Base-by-base conservation (phyloP, 441 rosid species). In the Arabidopsis hybrid region DNA sequence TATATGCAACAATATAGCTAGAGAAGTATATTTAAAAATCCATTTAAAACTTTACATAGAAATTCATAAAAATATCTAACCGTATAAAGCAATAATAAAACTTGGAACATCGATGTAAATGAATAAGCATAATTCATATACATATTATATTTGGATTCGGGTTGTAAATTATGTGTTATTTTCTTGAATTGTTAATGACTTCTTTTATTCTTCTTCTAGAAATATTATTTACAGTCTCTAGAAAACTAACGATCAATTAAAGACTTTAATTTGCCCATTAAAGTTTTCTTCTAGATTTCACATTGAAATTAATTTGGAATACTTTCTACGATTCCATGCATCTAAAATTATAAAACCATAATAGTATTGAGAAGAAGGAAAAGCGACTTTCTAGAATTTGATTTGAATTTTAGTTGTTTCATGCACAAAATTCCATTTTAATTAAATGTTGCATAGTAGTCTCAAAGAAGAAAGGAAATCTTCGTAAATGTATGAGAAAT, bases 341-440 rank as follows among this genome's bases (percentile, higher is more conserved):
- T 34, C 26, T 53, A 61, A 53, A 69, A 12, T 8, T 53, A 53
- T 45, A 14, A 55, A 32, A 34, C 8, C 43, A 38, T 52, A 60
- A 31, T n/a, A 49, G 62, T 11, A 49, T 51, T 49, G 39, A 45
- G 69, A 53, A 75, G 11, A 53, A 4, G 7, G 2, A 43, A 60
- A 61, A 43, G 51, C 17, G 18, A 38, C 70, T 61, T 62, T 69
- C 69, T 68, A 68, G 65, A 75, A 62, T 35, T 43, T 12, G 8
- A 8, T 68, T 60, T 67, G 64, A 74, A 31, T 40, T 67, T 34
- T 74, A 34, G 47, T 14, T 42, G 31, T 74, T 74, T 74, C n/a
- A 26, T 26, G 29, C 29, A 35, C 61, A 31, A 29, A 57, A 13
- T 42, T 17, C 8, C 4, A 49, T 49, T 57, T 45, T 73, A 40